Percentiles rank a stretch among this genome's conserved stretches.
Evolutionary conservation across 345 rosid genomes (phyloP).

Genomic region (Salix dunnii): DNA sequence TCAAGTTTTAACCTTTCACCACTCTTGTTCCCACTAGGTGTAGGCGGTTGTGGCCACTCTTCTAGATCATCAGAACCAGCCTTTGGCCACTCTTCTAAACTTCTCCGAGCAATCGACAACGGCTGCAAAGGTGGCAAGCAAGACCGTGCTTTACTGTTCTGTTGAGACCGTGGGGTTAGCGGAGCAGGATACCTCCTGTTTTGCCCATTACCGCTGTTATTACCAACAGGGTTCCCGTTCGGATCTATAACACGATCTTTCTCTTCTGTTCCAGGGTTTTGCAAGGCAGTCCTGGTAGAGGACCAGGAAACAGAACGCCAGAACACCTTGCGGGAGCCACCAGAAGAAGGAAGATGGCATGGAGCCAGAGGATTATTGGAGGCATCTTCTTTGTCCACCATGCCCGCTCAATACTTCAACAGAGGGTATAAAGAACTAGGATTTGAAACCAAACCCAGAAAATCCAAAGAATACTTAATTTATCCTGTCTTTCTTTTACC

Average conservation of each 20-base stretch:
- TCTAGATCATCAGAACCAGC: constrained; percentile 94
- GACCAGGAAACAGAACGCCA: constrained; percentile 99
- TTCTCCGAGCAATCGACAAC: constrained; percentile 77
- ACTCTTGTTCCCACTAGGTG: constrained; percentile 73
- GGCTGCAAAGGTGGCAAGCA: constrained; percentile 97
- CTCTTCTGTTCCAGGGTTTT: constrained; percentile 49
- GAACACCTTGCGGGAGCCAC: constrained; percentile 64
- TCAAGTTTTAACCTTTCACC: constrained; percentile 95
- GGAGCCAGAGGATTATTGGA: constrained; percentile 46
- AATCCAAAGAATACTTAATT: constrained; percentile 13
- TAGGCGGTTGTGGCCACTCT: constrained; percentile 92
- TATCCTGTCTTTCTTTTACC: constrained; percentile 1
- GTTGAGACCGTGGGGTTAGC: constrained; percentile 86
- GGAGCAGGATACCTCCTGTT: constrained; percentile 64
- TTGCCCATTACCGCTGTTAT: constrained; percentile 35
- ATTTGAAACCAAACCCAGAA: constrained; percentile 19
- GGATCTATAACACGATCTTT: constrained; percentile 43
- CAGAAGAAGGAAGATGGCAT: constrained; percentile 40
- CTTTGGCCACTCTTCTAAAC: constrained; percentile 98
- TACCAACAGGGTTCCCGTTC: constrained; percentile 23
- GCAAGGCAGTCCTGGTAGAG: constrained; percentile 70
- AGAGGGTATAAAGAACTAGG: constrained; percentile 6
- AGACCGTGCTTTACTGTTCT: constrained; percentile 76
- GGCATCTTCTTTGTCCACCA: constrained; percentile 92
- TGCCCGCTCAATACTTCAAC: constrained; percentile 35